Evolutionary conservation across 176 grass and related monocot species (phyloP), one percentile per base, ranked within the genome.

Genomic region (Triticum timopheevii): DNA sequence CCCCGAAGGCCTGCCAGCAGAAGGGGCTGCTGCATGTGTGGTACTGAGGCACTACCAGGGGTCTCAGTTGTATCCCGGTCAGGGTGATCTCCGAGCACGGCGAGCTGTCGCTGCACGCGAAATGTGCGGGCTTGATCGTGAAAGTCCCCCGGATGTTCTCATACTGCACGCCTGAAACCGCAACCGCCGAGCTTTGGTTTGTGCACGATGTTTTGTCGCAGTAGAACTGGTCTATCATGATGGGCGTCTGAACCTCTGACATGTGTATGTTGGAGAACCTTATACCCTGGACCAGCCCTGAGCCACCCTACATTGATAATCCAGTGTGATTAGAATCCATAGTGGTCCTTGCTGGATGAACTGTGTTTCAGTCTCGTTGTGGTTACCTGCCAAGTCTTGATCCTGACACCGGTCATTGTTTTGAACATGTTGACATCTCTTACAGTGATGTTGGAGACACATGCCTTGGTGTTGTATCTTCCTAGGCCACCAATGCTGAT

Each of bases 351-450:
- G n/a, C 39, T 73, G 30, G 49, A 42, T 10, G 54, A 10, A 33
- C 5, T 20, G 28, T 65, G n/a, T 22, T 11, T 4, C 24, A 8
- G 44, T 66, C 44, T 5, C 5, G 5, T 22, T 12, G n/a, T 70
- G 10, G 44, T 49, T 88, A 96, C 97, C 92, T 98, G 94, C 97
- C 97, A 98, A 65, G 97, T 98, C 89, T 96, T 98, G 90, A 98
- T 98, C 84, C 94, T 96, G 92, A 98, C 97, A 63, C 94, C 92
- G 7, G 78, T 94, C 92, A 93, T 98, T 27, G 97, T 98, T 77
- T 77, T 96, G 83, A 90, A 88, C 87, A 98, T 96, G 38, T 90
- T 96, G 34, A 98, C 87, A 70, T 96, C 97, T 89, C 97, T 90
- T 63, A 98, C 86, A 12, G 97, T 98, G 82, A 98, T 63, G 82